Percentiles rank a stretch among this genome's conserved stretches.
Evolutionary conservation across 106 monocot species (phyloP).

Genomic region (Amphibolis antarctica): DNA sequence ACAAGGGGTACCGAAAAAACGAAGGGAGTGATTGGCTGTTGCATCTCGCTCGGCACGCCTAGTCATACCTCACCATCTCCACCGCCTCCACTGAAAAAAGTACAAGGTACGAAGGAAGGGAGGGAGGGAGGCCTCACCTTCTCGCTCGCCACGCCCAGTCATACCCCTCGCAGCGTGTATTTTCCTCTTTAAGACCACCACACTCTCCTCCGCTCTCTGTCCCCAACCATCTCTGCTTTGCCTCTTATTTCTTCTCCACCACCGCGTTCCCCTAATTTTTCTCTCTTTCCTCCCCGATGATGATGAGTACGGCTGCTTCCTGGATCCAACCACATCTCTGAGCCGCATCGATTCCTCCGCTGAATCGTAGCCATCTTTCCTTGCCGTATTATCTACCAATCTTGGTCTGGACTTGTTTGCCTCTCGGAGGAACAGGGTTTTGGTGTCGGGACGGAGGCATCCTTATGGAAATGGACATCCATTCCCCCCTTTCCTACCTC

Average conservation of each 20-base stretch:
- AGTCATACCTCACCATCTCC: neutral
- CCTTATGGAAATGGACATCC: constrained; percentile 21
- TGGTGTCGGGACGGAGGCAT: neutral
- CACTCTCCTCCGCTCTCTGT: neutral
- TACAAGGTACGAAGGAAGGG: too few relatives aligned
- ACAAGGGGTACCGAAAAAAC: too few relatives aligned
- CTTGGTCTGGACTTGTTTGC: neutral
- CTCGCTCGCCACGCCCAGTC: too few relatives aligned
- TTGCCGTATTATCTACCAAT: neutral
- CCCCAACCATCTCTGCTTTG: neutral
- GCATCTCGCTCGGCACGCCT: too few relatives aligned
- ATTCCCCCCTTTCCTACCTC: constrained; percentile 18
- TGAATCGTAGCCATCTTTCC: neutral
- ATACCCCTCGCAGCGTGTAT: too few relatives aligned
- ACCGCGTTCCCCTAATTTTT: neutral
- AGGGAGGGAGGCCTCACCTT: neutral
- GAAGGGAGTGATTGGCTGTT: too few relatives aligned
- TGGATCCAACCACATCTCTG: neutral
- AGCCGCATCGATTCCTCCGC: neutral
- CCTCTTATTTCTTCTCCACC: neutral
- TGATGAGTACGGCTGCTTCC: too few relatives aligned
- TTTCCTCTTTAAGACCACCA: neutral
- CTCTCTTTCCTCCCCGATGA: neutral
- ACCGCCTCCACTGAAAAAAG: neutral
- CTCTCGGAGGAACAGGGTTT: neutral